Evolutionary conservation across 2,329 filamentous ascomycete species (phyloP).

Genomic region (Calonectria naviculata): DNA sequence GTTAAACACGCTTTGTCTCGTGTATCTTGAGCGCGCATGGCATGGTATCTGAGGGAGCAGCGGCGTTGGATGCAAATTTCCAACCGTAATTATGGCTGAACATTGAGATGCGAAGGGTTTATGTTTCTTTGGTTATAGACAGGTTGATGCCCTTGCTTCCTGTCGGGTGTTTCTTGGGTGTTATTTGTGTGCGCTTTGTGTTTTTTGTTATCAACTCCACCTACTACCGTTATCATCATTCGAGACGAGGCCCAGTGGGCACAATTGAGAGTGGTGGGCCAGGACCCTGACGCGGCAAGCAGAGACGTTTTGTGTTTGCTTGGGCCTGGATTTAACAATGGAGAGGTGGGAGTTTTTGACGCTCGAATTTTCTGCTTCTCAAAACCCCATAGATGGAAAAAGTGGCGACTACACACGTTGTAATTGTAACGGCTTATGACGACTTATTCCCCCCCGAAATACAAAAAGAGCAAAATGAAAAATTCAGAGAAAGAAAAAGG

Average conservation of each 20-base stretch:
- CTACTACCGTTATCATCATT: constrained; percentile 5
- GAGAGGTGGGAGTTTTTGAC: constrained; percentile 15
- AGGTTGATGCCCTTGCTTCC: constrained; percentile 30
- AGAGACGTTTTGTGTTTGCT: constrained; percentile 17
- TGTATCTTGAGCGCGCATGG: constrained; percentile 50
- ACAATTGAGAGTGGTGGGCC: background rate
- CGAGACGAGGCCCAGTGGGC: background rate
- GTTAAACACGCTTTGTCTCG: constrained; percentile 36
- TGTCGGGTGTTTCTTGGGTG: constrained; percentile 44
- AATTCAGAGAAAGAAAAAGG: constrained; percentile 24
- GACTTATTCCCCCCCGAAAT: constrained; percentile 31
- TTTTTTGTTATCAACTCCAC: constrained; percentile 10
- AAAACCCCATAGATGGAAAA: constrained; percentile 45
- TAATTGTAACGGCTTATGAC: constrained; percentile 49
- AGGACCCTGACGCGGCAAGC: background rate
- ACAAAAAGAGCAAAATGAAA: constrained; percentile 12
- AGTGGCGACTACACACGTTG: constrained; percentile 42
- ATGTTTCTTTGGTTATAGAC: constrained; percentile 43
- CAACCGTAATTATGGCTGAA: constrained; percentile 44
- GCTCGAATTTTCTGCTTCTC: constrained; percentile 37
- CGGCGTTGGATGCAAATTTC: constrained; percentile 48
- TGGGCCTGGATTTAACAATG: constrained; percentile 20
- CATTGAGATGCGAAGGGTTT: constrained; percentile 39
- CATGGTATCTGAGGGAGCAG: constrained; percentile 47
- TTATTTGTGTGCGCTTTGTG: constrained; percentile 24